phyloP scores from a whole-genome alignment of 1,139 yeast genomes.

The Debaryomyces psychrophilus region DNA sequence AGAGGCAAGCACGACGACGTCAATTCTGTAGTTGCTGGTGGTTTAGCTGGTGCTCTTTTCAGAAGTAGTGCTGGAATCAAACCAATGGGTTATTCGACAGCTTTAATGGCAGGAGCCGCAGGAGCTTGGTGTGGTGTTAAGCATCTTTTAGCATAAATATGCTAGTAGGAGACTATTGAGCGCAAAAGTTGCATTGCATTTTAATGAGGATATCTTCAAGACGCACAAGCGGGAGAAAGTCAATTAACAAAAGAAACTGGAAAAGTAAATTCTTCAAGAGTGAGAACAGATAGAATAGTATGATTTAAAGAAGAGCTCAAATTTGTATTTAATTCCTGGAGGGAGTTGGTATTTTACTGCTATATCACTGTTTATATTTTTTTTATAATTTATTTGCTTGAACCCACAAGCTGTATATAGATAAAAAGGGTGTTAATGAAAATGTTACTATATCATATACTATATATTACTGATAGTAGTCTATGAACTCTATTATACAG shows the following conservation, averaged over 20 bases:
- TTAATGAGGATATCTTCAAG: slow-evolving; percentile 4
- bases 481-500: slow-evolving; percentile 8
- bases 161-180: neutral
- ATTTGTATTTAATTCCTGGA: slow-evolving; percentile 7
- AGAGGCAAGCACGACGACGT: slow-evolving; percentile 88
- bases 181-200: slow-evolving; percentile 9
- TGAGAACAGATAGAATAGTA: slow-evolving; percentile 2
- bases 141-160: slow-evolving; percentile 38
- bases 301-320: slow-evolving; percentile 6
- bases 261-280: slow-evolving; percentile 3
- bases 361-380: slow-evolving; percentile 8
- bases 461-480: neutral
- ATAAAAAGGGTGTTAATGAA: slow-evolving; percentile 9
- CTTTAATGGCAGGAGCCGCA: slow-evolving; percentile 84
- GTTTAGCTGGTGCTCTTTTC: slow-evolving; percentile 88
- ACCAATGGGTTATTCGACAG: slow-evolving; percentile 89
- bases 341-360: slow-evolving; percentile 3
- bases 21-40: slow-evolving; percentile 89
- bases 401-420: slow-evolving; percentile 11
- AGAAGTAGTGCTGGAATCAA: slow-evolving; percentile 81
- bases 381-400: slow-evolving; percentile 9
- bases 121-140: slow-evolving; percentile 92
- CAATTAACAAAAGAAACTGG: slow-evolving; percentile 5
- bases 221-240: neutral
- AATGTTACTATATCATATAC: slow-evolving; percentile 7